Evolutionary conservation across 768 basidiomycete genomes (phyloP), one percentile per base, ranked within the genome.

Genomic region (Russula emetica): DNA sequence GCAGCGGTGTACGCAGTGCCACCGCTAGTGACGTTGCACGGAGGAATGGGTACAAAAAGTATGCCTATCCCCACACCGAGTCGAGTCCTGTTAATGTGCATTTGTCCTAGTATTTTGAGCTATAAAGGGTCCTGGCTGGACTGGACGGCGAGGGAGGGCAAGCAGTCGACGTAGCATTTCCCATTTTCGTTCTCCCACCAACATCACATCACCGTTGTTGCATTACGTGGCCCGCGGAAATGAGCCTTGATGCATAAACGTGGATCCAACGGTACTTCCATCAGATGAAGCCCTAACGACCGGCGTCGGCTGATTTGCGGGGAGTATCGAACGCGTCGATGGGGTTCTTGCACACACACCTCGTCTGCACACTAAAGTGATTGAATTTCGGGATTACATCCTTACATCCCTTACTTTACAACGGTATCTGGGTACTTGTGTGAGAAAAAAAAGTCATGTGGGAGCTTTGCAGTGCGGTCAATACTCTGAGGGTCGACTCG

Each of bases 51-150:
- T 83, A 74, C 67, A 75, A 69, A 40, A 78, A 78, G 77, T 77
- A 60, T 49, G 72, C 45, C 22, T 22, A 10, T 40, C n/a, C 22
- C n/a, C 20, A 20, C 36, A 22, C 18, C n/a, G 7, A 20, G n/a
- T 22, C 14, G 20, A 36, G 18, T 28, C 16, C 1, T 32, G 6
- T 22, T 60, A 20, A 52, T 38, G 32, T 24, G 10, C 14, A 3
- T 53, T 13, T 44, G 1, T 42, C n/a, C 18, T 36, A 69, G 68
- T 53, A 62, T 69, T 55, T 73, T 84, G 62, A 94, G 94, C 70
- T 96, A 93, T 73, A 83, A 82, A 67, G 93, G 93, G 10, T 92
- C 90, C 22, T 96, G 92, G 91, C 73, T 92, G 58, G 90, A 95
- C 68, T 96, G 93, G 93, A 81, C 83, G 14, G 76, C 77, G 71